phyloP scores from a whole-genome alignment of 768 basidiomycete genomes.

The Candolleomyces efflorescens region DNA sequence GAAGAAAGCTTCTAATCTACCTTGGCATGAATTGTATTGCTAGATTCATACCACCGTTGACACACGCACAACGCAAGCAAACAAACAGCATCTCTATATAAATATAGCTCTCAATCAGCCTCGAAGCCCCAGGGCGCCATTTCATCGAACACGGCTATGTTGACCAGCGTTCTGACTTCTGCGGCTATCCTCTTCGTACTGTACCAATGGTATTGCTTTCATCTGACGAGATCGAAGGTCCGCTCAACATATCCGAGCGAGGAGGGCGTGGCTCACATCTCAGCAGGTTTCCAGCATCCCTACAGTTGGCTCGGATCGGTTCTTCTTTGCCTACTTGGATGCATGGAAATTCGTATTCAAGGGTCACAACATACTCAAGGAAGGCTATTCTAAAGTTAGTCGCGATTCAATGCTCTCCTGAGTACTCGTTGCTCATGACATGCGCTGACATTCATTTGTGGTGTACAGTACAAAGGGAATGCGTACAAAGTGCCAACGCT shows the following conservation, averaged over 20 bases:
- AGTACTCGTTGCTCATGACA: not conserved
- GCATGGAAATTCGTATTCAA: not conserved
- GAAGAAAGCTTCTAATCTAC: too few species aligned
- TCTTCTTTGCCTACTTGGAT: not conserved
- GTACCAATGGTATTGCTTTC: not conserved
- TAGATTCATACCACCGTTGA: too few species aligned
- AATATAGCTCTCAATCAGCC: too few species aligned
- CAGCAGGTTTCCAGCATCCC: not conserved
- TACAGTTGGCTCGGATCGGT: not conserved
- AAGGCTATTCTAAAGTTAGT: not conserved
- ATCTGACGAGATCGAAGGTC: not conserved
- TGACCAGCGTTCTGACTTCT: not conserved
- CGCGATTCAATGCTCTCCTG: not conserved
- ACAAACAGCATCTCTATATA: too few species aligned
- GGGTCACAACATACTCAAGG: not conserved
- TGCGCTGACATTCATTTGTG: not conserved
- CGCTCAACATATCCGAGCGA: not conserved
- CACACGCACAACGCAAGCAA: too few species aligned
- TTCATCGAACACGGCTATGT: not conserved
- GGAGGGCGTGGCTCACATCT: too few species aligned
- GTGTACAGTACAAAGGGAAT: constrained; percentile 16
- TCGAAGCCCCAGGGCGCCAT: not conserved
- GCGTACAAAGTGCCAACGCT: constrained; percentile 21
- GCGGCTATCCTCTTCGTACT: not conserved
- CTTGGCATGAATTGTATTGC: too few species aligned